Percentiles rank a stretch among this genome's conserved stretches.
These are phyloP conservation scores for Raddia distichophylla DNA, from an alignment of 176 grass and related monocot genomes.

Conservation along the genomic window DNA sequence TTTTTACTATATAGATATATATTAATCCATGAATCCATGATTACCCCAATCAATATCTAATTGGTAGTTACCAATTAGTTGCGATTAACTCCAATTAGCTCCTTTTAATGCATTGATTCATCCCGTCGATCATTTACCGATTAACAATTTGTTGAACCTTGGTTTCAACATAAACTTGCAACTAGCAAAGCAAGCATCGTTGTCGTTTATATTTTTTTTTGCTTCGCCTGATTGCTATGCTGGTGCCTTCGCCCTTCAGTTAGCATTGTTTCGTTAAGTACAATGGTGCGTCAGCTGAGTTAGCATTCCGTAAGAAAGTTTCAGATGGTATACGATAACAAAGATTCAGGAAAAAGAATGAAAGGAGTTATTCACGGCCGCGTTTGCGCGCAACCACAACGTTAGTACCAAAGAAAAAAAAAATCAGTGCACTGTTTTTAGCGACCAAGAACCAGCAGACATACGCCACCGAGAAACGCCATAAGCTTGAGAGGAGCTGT, in stretches of 20 bases:
- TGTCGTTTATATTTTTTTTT: neutral
- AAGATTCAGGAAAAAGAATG: neutral
- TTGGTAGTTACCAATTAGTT: too few relatives aligned
- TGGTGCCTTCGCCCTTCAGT: neutral
- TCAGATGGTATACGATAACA: neutral
- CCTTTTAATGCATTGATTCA: too few relatives aligned
- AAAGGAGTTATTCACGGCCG: neutral
- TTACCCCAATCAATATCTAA: too few relatives aligned
- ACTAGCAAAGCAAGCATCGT: neutral
- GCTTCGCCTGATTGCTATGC: neutral
- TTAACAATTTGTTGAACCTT: neutral
- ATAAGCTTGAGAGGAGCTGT: neutral
- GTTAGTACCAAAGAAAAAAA: neutral
- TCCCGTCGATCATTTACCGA: too few relatives aligned
- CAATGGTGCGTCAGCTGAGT: neutral
- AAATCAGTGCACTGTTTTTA: neutral
- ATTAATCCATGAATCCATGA: too few relatives aligned
- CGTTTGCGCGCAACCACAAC: neutral
- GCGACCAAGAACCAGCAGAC: slow-evolving; percentile 33
- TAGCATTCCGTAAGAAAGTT: neutral
- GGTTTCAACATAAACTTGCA: neutral
- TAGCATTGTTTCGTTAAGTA: neutral
- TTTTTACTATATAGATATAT: too few relatives aligned
- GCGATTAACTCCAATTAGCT: too few relatives aligned
- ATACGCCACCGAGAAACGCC: slow-evolving; percentile 14